Evolutionary conservation across 768 basidiomycete species (phyloP).

Genomic region (Amanita rimosa): DNA sequence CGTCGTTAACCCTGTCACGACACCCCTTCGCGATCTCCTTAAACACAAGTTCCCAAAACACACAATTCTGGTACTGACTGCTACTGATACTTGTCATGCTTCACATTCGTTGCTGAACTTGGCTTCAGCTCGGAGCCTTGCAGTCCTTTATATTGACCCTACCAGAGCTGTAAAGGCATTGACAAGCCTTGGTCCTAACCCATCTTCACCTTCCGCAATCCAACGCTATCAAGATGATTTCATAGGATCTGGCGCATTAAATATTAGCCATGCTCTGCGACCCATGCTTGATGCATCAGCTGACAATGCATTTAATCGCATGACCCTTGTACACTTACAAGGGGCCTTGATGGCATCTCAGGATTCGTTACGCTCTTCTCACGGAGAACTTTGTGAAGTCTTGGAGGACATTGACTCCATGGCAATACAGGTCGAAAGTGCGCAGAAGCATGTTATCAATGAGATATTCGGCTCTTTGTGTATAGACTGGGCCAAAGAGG

Average conservation of each 20-base stretch:
- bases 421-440: slow-evolving; percentile 25
- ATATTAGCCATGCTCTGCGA: slow-evolving; percentile 30
- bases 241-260: slow-evolving; percentile 45
- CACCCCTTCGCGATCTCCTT: slow-evolving; percentile 23
- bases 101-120: slow-evolving; percentile 4
- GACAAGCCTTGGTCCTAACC: slow-evolving; percentile 30
- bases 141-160: slow-evolving; percentile 44
- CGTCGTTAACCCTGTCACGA: slow-evolving; percentile 49
- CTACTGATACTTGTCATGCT: not conserved
- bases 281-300: slow-evolving; percentile 8
- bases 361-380: slow-evolving; percentile 17
- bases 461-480: slow-evolving; percentile 24
- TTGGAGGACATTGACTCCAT: slow-evolving; percentile 24
- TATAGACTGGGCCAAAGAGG: not conserved
- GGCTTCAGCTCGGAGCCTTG: slow-evolving; percentile 10
- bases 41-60: slow-evolving; percentile 13
- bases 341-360: slow-evolving; percentile 28
- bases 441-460: slow-evolving; percentile 20
- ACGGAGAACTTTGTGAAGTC: slow-evolving; percentile 24
- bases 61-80: slow-evolving; percentile 7
- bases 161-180: slow-evolving; percentile 46
- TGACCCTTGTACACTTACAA: slow-evolving; percentile 26
- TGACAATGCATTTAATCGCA: slow-evolving; percentile 19
- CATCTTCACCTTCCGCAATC: slow-evolving; percentile 36
- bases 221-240: slow-evolving; percentile 58